These are phyloP conservation scores for Gnetum montanum DNA, from an alignment of 75 land plant species.

Conservation along the genomic window DNA sequence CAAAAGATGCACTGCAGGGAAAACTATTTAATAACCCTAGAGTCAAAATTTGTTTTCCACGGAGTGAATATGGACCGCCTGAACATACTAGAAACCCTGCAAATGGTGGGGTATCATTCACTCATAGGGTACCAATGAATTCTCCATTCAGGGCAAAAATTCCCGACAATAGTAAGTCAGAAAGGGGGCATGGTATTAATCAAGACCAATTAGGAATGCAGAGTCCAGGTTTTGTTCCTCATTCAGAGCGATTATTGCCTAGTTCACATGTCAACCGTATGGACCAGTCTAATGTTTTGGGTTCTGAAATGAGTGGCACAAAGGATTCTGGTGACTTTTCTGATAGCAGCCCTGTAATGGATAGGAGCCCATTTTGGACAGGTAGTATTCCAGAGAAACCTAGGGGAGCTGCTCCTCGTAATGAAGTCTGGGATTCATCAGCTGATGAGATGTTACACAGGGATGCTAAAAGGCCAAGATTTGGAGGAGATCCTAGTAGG, in stretches of 20 bases:
- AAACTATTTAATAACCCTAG: slow-evolving; percentile 81
- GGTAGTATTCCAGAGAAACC: slow-evolving; percentile 23
- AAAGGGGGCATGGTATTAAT: slow-evolving; percentile 19
- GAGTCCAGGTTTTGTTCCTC: slow-evolving; percentile 18
- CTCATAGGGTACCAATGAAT: slow-evolving; percentile 8
- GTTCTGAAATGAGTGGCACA: slow-evolving; percentile 12
- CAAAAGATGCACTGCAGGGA: slow-evolving; percentile 83
- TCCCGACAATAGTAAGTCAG: slow-evolving; percentile 11
- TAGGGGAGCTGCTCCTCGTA: slow-evolving; percentile 7
- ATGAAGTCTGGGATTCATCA: slow-evolving; percentile 45
- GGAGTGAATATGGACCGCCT: slow-evolving; percentile 51
- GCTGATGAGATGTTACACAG: slow-evolving; percentile 15
- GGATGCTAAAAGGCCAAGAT: slow-evolving; percentile 32
- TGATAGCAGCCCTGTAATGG: slow-evolving; percentile 19
- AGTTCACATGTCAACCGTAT: slow-evolving; percentile 14
- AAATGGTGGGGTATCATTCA: slow-evolving; percentile 12
- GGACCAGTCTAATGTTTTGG: slow-evolving; percentile 10
- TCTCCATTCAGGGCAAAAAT: slow-evolving; percentile 4
- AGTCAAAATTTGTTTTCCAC: slow-evolving; percentile 71
- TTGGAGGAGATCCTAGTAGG: slow-evolving; percentile 17
- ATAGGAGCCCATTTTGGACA: slow-evolving; percentile 14
- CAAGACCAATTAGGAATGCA: slow-evolving; percentile 10
- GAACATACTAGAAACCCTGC: slow-evolving; percentile 23
- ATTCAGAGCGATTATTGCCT: slow-evolving; percentile 12
- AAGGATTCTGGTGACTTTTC: slow-evolving; percentile 17